A percentile compares a stretch with the other conserved stretches of the same genome.
These are phyloP conservation scores for Oxyria digyna DNA, from an alignment of 148 eudicot genomes.

Conservation along the genomic window DNA sequence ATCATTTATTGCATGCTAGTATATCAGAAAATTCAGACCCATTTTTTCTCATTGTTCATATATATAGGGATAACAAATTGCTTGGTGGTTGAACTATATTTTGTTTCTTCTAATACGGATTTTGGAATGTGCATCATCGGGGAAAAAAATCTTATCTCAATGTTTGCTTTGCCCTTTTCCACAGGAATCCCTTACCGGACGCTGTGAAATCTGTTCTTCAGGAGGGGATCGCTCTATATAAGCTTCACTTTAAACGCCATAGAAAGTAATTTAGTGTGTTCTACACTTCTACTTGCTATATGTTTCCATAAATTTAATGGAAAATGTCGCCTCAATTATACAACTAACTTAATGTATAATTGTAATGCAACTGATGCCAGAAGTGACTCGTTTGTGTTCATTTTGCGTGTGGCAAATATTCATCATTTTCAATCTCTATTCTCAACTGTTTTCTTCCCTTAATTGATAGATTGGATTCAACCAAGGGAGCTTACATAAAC, in stretches of 20 bases:
- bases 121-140: too few species aligned
- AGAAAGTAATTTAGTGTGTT: constrained; percentile 33
- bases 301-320: too few species aligned
- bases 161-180: not conserved
- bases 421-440: not conserved
- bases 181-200: constrained; percentile 62
- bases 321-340: not conserved
- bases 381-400: not conserved
- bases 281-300: not conserved
- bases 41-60: too few species aligned
- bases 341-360: too few species aligned
- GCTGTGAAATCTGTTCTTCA: constrained; percentile 50
- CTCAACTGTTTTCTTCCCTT: constrained; percentile 5
- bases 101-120: too few species aligned
- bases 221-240: constrained; percentile 70
- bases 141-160: constrained; percentile 5
- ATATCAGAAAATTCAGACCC: too few species aligned
- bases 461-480: constrained; percentile 56
- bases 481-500: constrained; percentile 64
- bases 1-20: not conserved
- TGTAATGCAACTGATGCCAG: not conserved
- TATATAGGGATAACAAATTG: not conserved
- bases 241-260: constrained; percentile 49
- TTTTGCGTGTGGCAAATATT: not conserved
- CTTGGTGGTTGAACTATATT: too few species aligned